These are phyloP conservation scores for Histomonas meleagridis DNA, from an alignment of 208 protist genomes.

Conservation along the genomic window DNA sequence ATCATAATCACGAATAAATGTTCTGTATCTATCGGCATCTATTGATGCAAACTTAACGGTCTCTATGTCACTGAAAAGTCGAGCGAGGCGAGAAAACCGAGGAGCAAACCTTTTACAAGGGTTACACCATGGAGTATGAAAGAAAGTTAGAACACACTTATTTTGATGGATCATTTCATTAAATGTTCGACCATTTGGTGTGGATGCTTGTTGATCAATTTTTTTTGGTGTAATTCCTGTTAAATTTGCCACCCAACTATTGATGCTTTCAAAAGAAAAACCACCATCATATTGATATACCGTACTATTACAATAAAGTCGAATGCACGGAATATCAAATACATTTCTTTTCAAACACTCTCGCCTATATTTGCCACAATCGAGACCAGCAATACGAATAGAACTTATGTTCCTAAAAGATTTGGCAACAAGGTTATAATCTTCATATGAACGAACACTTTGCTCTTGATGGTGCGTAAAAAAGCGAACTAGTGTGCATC, in stretches of 20 bases:
- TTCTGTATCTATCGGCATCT: neutral
- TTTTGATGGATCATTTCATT: neutral
- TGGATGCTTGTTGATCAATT: neutral
- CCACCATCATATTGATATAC: neutral
- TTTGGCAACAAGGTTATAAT: conserved; percentile 12
- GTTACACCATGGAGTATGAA: conserved; percentile 1
- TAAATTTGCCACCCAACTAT: neutral
- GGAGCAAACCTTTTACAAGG: neutral
- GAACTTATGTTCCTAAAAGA: neutral
- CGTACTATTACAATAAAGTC: neutral
- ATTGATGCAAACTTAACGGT: neutral
- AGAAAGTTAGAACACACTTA: neutral
- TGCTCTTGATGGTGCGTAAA: conserved; percentile 2
- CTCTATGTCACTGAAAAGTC: neutral
- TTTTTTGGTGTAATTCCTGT: neutral
- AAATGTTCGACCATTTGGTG: neutral
- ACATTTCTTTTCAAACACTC: neutral
- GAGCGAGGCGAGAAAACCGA: neutral
- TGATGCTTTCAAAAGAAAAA: neutral
- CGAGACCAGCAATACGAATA: neutral
- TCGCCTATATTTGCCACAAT: conserved; percentile 21
- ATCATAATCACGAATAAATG: neutral
- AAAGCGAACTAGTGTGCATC: neutral
- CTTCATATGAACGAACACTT: neutral
- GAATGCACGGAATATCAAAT: neutral